Conservation (phyloP, 1,284 basidiomycete genomes). For the Apiotrichum laibachii region DNA sequence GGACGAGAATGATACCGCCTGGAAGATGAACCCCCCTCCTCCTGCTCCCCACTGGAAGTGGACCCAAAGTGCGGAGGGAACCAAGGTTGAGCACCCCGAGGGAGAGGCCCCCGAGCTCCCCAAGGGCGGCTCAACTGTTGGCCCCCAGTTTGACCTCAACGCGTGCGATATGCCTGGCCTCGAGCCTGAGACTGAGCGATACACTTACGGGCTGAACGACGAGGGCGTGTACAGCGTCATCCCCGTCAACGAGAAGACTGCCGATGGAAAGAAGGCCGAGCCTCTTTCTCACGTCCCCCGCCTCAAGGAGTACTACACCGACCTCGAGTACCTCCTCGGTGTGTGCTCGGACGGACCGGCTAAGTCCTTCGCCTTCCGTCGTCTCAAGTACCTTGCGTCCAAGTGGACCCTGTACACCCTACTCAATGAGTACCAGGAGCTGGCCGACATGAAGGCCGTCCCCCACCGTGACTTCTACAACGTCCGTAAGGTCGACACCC, state of each 20-base stretch:
- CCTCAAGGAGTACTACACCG: conserved; percentile 91
- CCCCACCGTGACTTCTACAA: conserved; percentile 90
- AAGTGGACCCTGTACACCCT: conserved; percentile 94
- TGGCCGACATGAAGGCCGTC: conserved; percentile 89
- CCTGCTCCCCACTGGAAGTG: conserved; percentile 93
- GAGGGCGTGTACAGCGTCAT: conserved; percentile 86
- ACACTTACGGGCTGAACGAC: conserved; percentile 71
- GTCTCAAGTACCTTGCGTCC: conserved; percentile 89
- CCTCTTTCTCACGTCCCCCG: conserved; percentile 77
- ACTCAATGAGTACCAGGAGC: conserved; percentile 89
- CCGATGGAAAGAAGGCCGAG: conserved; percentile 13
- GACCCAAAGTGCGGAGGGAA: conserved; percentile 55
- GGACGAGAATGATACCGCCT: conserved; percentile 43
- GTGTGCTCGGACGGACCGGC: conserved; percentile 91
- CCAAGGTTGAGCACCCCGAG: conserved; percentile 35
- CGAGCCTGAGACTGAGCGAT: conserved; percentile 39
- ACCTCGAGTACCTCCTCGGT: conserved; percentile 83
- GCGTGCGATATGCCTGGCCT: conserved; percentile 68
- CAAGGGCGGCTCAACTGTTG: conserved; percentile 13
- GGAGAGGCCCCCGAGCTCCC: conserved; percentile 30
- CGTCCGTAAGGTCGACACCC: conserved; percentile 95
- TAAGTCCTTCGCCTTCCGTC: conserved; percentile 90
- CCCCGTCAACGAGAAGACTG: conserved; percentile 17
- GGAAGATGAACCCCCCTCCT: conserved; percentile 85
- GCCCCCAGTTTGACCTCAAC: conserved; percentile 55